phyloP scores from a whole-genome alignment of 345 rosid species.

The Tarenaya hassleriana region DNA sequence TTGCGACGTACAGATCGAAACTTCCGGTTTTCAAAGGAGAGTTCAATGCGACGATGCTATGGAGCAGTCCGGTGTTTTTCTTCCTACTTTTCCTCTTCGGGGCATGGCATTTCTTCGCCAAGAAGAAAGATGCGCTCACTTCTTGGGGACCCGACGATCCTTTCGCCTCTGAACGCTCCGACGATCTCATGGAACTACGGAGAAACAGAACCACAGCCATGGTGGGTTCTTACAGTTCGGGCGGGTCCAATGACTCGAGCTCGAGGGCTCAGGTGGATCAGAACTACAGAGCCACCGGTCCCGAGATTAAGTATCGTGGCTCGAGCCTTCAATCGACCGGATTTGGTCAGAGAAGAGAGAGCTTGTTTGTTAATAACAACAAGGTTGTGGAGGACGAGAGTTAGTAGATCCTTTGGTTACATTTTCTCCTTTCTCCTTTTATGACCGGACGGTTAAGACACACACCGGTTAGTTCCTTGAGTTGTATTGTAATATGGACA shows the following conservation, averaged over 20 bases:
- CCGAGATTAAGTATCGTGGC: slow-evolving; percentile 52
- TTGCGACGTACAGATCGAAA: slow-evolving; percentile 74
- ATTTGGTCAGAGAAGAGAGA: slow-evolving; percentile 63
- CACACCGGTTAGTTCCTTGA: too few relatives aligned
- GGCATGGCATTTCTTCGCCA: slow-evolving; percentile 93
- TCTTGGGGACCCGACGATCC: slow-evolving; percentile 97
- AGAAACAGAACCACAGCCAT: slow-evolving; percentile 47
- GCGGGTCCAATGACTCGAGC: slow-evolving; percentile 38
- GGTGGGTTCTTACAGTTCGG: slow-evolving; percentile 55
- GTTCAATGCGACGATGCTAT: slow-evolving; percentile 58
- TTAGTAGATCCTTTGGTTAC: slow-evolving; percentile 27
- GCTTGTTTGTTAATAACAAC: slow-evolving; percentile 44
- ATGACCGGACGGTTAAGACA: too few relatives aligned
- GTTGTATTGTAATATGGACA: too few relatives aligned
- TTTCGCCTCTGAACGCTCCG: slow-evolving; percentile 56
- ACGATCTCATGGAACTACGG: slow-evolving; percentile 57
- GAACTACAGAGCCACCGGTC: slow-evolving; percentile 43
- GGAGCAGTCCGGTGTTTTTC: slow-evolving; percentile 83
- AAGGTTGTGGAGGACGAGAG: slow-evolving; percentile 50
- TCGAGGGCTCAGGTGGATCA: slow-evolving; percentile 53
- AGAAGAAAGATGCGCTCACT: slow-evolving; percentile 91
- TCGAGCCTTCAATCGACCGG: slow-evolving; percentile 52
- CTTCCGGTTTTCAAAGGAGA: slow-evolving; percentile 60
- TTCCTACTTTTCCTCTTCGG: slow-evolving; percentile 72
- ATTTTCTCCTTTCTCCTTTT: not conserved